phyloP scores from a whole-genome alignment of 2,329 filamentous ascomycete genomes.

The Cordyceps cateniannulata region DNA sequence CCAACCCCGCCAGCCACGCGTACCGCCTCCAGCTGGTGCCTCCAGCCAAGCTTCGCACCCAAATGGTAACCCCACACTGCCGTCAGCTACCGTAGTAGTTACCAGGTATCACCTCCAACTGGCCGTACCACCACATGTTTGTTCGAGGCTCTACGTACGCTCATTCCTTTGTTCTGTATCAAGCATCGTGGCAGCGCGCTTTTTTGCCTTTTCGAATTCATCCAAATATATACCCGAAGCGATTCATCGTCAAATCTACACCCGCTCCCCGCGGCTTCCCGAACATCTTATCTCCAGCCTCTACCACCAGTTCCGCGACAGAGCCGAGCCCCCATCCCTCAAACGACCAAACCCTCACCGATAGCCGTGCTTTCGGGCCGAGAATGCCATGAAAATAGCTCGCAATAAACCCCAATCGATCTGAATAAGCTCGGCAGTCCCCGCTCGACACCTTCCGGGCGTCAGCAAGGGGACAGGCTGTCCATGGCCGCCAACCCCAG shows the following conservation, averaged over 20 bases:
- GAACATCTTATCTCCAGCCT: not conserved
- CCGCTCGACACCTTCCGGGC: slow-evolving; percentile 9
- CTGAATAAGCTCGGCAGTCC: not conserved
- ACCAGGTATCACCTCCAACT: not conserved
- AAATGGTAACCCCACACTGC: slow-evolving; percentile 7
- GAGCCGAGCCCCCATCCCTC: not conserved
- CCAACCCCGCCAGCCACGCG: not conserved
- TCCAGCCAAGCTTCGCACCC: not conserved
- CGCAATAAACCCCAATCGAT: not conserved
- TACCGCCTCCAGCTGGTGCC: not conserved
- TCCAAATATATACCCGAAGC: not conserved
- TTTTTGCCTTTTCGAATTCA: not conserved
- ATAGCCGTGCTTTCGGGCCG: not conserved
- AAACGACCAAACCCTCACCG: not conserved
- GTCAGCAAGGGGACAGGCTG: slow-evolving; percentile 20
- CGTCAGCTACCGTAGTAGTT: slow-evolving; percentile 6
- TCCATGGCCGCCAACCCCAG: slow-evolving; percentile 26
- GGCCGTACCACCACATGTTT: slow-evolving; percentile 8
- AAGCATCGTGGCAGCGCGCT: not conserved
- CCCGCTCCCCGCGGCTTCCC: not conserved
- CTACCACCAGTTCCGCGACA: not conserved
- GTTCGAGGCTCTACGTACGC: not conserved
- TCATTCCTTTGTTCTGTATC: not conserved
- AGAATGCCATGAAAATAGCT: not conserved
- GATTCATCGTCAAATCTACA: not conserved